Base-by-base conservation (phyloP, 2,329 filamentous ascomycete species). In the Periglandula ipomoeae region DNA sequence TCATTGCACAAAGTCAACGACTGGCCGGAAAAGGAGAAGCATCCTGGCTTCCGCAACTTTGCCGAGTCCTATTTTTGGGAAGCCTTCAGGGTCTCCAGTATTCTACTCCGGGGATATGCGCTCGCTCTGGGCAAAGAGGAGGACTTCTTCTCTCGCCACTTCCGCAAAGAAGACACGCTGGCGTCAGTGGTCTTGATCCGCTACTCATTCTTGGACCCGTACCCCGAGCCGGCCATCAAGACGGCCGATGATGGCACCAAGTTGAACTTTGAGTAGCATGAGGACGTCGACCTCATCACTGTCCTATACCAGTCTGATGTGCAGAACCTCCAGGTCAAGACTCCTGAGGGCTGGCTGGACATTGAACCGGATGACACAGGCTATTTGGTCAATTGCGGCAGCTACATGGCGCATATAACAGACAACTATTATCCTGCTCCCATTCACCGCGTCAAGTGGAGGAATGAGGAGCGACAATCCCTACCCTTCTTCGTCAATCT, bases 281-380 rank as follows among this genome's bases (percentile, higher is more conserved):
- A 49, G 24, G 50, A 52, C 27, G 50, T 52, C 20, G 42, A 38
- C 17, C 46, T 52, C 44, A 52, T 52, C 39, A 52, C 50, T 2
- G 50, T 52, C 10, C 26, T 52, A 2, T 52, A 50, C 34, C 50
- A 52, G 44, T 50, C 50, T 8, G 46, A 50, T 20, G 48, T 50
- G 44, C 48, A 52, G 44, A 52, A 52, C 22, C 48, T 52, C 34
- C 50, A 52, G 26, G 50, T 52, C 48, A 40, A 50, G 44, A 50
- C 48, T 11, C 23, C 47, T 8, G 38, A 50, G 48, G 47, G 50
- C 30, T 52, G 50, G 50, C 39, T 43, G 26, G 50, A 52, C 47
- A 51, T 51, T 45, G 45, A 48, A 32, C 23, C 49, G 7, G 49
- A 51, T 23, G 50, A 52, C 42, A 24, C 50, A 17, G 50, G 46